Evolutionary conservation across 306 rosid species (phyloP).

Genomic region (Fragaria vesca): DNA sequence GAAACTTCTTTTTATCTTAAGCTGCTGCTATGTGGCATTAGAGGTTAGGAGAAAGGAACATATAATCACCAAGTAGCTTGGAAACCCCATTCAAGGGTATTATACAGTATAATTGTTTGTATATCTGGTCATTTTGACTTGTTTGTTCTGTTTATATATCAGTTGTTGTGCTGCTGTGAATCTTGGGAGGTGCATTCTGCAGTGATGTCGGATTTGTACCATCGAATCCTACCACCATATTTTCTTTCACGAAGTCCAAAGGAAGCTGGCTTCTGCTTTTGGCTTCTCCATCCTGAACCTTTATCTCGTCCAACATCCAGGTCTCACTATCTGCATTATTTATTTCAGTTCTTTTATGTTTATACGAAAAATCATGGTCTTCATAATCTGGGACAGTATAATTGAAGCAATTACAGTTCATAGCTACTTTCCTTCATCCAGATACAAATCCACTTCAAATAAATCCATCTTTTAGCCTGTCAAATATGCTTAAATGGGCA

Average conservation of each 20-base stretch:
- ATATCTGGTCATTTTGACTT: conserved; percentile 15
- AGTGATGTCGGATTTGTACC: conserved; percentile 56
- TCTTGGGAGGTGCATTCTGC: conserved; percentile 48
- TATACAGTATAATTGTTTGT: background rate
- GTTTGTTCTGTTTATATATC: conserved; percentile 36
- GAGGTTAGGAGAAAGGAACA: background rate
- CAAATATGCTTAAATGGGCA: background rate
- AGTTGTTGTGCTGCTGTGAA: conserved; percentile 56
- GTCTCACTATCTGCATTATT: conserved; percentile 27
- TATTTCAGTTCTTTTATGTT: background rate
- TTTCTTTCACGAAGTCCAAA: conserved; percentile 55
- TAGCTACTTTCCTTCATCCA: background rate
- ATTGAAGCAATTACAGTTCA: background rate
- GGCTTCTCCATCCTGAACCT: conserved; percentile 77
- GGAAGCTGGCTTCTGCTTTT: conserved; percentile 75
- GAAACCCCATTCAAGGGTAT: background rate
- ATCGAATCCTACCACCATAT: conserved; percentile 63
- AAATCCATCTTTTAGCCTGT: background rate
- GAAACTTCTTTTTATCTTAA: background rate
- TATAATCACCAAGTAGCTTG: background rate
- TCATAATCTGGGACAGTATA: background rate
- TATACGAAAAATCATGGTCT: background rate
- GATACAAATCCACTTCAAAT: background rate
- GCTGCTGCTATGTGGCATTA: background rate
- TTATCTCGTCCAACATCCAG: conserved; percentile 67